phyloP scores from a whole-genome alignment of 108 stramenopile species.

The Epipyxis sp. region DNA sequence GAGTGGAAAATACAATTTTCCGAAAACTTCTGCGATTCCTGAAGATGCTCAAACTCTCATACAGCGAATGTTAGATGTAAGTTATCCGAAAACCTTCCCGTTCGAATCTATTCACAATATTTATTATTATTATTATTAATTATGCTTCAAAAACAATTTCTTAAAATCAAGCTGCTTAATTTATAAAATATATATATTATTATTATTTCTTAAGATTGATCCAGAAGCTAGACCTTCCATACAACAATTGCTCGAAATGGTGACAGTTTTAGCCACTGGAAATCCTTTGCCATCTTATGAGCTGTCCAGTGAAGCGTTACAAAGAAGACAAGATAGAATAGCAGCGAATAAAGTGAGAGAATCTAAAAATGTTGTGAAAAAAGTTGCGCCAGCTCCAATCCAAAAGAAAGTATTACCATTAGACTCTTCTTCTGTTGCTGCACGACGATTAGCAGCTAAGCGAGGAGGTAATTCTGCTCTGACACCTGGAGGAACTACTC shows the following conservation, averaged over 20 bases:
- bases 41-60: slow-evolving; percentile 47
- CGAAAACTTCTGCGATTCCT: slow-evolving; percentile 66
- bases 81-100: background rate
- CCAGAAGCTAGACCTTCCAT: slow-evolving; percentile 22
- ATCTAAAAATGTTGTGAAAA: background rate
- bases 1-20: slow-evolving; percentile 75
- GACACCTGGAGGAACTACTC: background rate
- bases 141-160: too few species aligned
- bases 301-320: background rate
- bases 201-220: background rate
- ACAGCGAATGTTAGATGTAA: slow-evolving; percentile 70
- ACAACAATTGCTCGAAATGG: background rate
- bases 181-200: too few species aligned
- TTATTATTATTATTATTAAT: background rate
- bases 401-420: background rate
- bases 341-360: slow-evolving; percentile 4
- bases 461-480: background rate
- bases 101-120: background rate
- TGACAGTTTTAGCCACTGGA: background rate
- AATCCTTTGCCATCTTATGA: slow-evolving; percentile 24
- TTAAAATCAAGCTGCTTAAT: too few species aligned
- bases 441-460: slow-evolving; percentile 21
- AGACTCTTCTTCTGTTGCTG: slow-evolving; percentile 17
- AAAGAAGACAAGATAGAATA: slow-evolving; percentile 2
- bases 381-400: background rate